Evolutionary conservation across 352 stramenopile species (phyloP).

Genomic region (Pythium volutum): DNA sequence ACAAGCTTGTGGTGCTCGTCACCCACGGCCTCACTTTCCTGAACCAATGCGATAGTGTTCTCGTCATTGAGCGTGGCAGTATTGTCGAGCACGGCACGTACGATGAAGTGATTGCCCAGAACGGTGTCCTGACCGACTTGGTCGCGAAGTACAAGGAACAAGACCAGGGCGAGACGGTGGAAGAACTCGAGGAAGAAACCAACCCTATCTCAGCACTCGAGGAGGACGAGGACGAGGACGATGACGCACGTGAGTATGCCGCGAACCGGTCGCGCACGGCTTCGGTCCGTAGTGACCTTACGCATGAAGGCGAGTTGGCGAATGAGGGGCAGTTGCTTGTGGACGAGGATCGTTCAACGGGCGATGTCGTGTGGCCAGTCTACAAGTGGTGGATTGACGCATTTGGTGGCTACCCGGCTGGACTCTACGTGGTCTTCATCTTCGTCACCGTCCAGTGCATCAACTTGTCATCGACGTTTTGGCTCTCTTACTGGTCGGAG

Average conservation of each 20-base stretch:
- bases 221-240: slow-evolving; percentile 34
- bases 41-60: slow-evolving; percentile 51
- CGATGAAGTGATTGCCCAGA: slow-evolving; percentile 54
- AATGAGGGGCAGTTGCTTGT: slow-evolving; percentile 48
- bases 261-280: slow-evolving; percentile 42
- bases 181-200: slow-evolving; percentile 30
- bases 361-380: slow-evolving; percentile 64
- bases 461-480: slow-evolving; percentile 67
- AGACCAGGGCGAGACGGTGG: slow-evolving; percentile 26
- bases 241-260: slow-evolving; percentile 18
- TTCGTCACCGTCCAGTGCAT: slow-evolving; percentile 53
- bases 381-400: slow-evolving; percentile 67
- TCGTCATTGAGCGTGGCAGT: slow-evolving; percentile 56
- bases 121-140: slow-evolving; percentile 54
- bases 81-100: slow-evolving; percentile 61
- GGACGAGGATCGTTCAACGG: slow-evolving; percentile 70
- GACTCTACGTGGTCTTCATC: slow-evolving; percentile 45
- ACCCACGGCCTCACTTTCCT: slow-evolving; percentile 87
- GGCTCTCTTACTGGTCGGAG: slow-evolving; percentile 94
- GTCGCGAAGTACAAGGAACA: slow-evolving; percentile 62
- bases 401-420: slow-evolving; percentile 52
- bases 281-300: slow-evolving; percentile 54
- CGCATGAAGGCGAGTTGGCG: slow-evolving; percentile 23
- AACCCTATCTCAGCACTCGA: slow-evolving; percentile 44
- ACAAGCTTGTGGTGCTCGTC: slow-evolving; percentile 93